Evolutionary conservation across 2,329 filamentous ascomycete species (phyloP), one percentile per base, ranked within the genome.

Genomic region (Arthrobotrys iridis): DNA sequence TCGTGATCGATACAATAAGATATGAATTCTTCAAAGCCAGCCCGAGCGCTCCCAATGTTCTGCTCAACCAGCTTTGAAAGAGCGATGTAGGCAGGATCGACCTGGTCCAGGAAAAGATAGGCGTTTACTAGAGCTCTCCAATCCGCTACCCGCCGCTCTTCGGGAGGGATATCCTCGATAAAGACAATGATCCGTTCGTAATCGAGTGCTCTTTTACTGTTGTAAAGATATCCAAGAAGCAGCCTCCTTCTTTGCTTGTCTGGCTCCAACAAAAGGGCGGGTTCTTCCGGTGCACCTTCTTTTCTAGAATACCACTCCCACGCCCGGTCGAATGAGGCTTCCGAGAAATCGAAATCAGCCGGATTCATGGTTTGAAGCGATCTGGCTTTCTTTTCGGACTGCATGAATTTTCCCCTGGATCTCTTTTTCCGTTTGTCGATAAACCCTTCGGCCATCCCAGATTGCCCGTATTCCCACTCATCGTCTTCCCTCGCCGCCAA

Each of bases 1-100:
- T 77, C 63, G 15, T 72, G 41, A 20, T 68, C 60, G 37, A 79
- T 68, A 50, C 73, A 77, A 45, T 63, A 64, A 8, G 68, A 68
- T 24, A 79, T 77, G 24, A 79, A 78, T 33, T 57, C 67, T 52
- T 79, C 78, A 26, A 79, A 79, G 6, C 78, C 78, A 13, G 64
- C 71, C 33, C 76, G 10, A n/a, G 41, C 37, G 18, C 46, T 63
- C 7, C 46, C 58, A 33, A 67, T 59, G 24, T 13, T 28, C 18
- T 41, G 22, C 6, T 67, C 41, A 3, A 62, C 67, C 7, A 58
- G 15, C 15, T 41, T 18, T 4, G 60, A 40, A 26, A 77, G 55
- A 1, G 48, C 30, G 20, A 20, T 30, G 7, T 67, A 58, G 1
- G 62, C 66, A 10, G 26, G 43, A 6, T 62, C 35, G 13, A 59